Evolutionary conservation across 768 basidiomycete species (phyloP), one percentile per base, ranked within the genome.

Genomic region (Boletus pseudo-olivaceus): DNA sequence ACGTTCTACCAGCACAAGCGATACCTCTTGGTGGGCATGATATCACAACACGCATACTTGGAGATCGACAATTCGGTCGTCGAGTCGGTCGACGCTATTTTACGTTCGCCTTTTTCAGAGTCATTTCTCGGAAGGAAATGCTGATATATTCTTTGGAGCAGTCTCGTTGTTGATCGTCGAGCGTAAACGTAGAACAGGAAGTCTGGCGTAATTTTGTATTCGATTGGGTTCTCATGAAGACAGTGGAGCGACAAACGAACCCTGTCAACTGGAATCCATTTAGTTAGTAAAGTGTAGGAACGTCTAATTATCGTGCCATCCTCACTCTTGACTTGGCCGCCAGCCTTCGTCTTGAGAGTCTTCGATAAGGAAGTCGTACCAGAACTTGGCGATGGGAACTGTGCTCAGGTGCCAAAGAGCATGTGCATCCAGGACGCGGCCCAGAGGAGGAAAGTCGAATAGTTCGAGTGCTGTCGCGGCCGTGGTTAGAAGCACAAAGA

Each of bases 321-420:
- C 58, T 61, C 53, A 72, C 68, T 47, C 61, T 60, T 68, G 74
- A 40, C 71, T 68, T 37, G 75, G 73, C 49, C 77, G 77, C 90
- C 90, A 92, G 19, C 84, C 82, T 11, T 75, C 72, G 60, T 92
- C 87, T 45, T 77, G 71, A 1, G 90, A 77, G 67, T 96, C 94
- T 60, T 82, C 68, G 7, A 88, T 65, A 30, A 95, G 68, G 62
- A 96, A 95, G n/a, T 79, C 74, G 63, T 96, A 98, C 94, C 96
- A 98, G 43, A 81, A 76, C 44, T 79, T 64, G 4, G 85, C 82
- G 32, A 98, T 81, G 0, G 87, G 87, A 1, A 81, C 87, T 0
- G 96, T 99, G 4, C 83, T 78, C 8, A 89, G 75, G 69, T 99
- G 96, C 97, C 96, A 98, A 15, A 98, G 72, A 3, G 93, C 79